Conservation (phyloP, 129 eudicot genomes). For the Chrysanthemum makinoi region DNA sequence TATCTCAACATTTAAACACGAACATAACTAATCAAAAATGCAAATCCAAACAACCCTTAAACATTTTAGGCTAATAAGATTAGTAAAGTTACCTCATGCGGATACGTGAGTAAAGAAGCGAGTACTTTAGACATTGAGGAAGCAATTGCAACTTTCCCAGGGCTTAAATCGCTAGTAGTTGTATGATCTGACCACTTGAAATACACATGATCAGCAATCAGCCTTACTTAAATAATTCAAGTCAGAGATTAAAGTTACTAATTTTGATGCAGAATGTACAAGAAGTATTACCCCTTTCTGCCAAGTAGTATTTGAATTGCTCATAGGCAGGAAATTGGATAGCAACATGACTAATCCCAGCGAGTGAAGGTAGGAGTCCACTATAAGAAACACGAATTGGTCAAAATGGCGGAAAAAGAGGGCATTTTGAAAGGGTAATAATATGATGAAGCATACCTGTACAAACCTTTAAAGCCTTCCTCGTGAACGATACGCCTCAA, state of each 20-base stretch:
- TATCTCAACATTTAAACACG: too few species aligned
- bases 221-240: slow-evolving; percentile 31
- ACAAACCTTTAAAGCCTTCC: slow-evolving; percentile 93
- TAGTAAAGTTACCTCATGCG: slow-evolving; percentile 69
- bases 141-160: slow-evolving; percentile 82
- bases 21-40: background rate
- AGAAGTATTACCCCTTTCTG: slow-evolving; percentile 58
- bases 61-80: background rate
- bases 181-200: slow-evolving; percentile 59
- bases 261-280: slow-evolving; percentile 5
- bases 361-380: slow-evolving; percentile 96
- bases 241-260: background rate
- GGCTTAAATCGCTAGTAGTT: slow-evolving; percentile 48
- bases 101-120: slow-evolving; percentile 84
- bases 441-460: slow-evolving; percentile 53
- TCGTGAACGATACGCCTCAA: slow-evolving; percentile 74
- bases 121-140: slow-evolving; percentile 80
- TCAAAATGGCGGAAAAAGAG: background rate
- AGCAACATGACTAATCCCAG: slow-evolving; percentile 93
- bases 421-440: background rate
- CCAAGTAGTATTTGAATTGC: slow-evolving; percentile 69
- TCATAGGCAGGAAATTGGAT: slow-evolving; percentile 98
- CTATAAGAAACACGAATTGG: slow-evolving; percentile 33
- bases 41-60: background rate
- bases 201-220: slow-evolving; percentile 37